Conservation (phyloP, 441 rosid genomes). For the Erodium moschatum region DNA sequence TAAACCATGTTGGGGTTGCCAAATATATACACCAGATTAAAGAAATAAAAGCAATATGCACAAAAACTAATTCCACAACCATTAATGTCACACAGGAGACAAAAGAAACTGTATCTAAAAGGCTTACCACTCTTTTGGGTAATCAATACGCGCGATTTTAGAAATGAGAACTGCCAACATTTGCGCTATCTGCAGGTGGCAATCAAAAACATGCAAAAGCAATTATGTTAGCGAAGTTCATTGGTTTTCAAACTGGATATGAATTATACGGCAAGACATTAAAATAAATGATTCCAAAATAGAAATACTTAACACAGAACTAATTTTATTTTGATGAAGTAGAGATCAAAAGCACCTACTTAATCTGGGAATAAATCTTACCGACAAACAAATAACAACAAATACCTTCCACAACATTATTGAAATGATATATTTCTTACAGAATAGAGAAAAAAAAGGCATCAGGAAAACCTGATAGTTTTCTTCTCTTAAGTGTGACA, state of each 20-base stretch:
- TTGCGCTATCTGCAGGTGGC: constrained; percentile 57
- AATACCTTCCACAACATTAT: neutral
- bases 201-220: constrained; percentile 16
- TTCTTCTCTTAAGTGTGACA: constrained; percentile 82
- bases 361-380: neutral
- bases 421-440: neutral
- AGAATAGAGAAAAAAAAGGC: constrained; percentile 11
- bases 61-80: neutral
- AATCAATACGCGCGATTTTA: constrained; percentile 91
- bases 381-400: neutral
- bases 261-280: neutral
- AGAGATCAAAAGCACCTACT: neutral
- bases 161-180: constrained; percentile 87
- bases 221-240: constrained; percentile 15
- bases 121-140: constrained; percentile 78
- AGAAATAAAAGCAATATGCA: neutral
- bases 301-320: neutral
- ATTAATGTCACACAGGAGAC: neutral
- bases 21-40: neutral
- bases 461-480: constrained; percentile 50
- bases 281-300: neutral
- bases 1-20: neutral
- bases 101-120: neutral
- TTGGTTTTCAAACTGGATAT: neutral
- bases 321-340: neutral